These are phyloP conservation scores for Bryoglossum gracile DNA, from an alignment of 495 filamentous ascomycete species.

Conservation along the genomic window DNA sequence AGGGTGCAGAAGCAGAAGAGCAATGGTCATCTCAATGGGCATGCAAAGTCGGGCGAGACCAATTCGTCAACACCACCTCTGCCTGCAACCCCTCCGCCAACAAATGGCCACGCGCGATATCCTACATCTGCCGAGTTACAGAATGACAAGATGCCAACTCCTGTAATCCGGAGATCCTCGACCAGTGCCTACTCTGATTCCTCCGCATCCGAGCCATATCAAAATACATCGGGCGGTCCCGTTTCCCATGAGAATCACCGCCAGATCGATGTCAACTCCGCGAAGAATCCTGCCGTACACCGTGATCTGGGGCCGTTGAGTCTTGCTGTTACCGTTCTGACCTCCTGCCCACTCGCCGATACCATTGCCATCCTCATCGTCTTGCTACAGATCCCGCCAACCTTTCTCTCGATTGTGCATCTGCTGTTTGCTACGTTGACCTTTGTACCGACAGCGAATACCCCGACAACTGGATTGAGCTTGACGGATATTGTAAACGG, in stretches of 20 bases:
- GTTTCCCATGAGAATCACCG: slow-evolving; percentile 43
- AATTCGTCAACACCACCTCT: slow-evolving; percentile 29
- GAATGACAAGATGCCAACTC: slow-evolving; percentile 32
- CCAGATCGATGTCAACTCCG: slow-evolving; percentile 56
- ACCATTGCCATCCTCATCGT: slow-evolving; percentile 98
- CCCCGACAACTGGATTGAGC: slow-evolving; percentile 41
- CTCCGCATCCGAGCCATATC: slow-evolving; percentile 39
- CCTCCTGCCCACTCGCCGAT: slow-evolving; percentile 85
- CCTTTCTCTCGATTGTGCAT: slow-evolving; percentile 83
- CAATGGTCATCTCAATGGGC: slow-evolving; percentile 38
- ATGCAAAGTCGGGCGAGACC: slow-evolving; percentile 17
- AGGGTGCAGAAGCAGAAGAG: slow-evolving; percentile 53
- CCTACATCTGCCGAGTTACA: slow-evolving; percentile 27
- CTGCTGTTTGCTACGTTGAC: slow-evolving; percentile 89
- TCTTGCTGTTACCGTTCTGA: slow-evolving; percentile 76
- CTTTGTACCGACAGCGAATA: slow-evolving; percentile 71
- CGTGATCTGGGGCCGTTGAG: slow-evolving; percentile 58
- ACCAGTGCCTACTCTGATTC: slow-evolving; percentile 45
- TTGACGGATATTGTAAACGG: slow-evolving; percentile 68
- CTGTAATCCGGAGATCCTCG: slow-evolving; percentile 36
- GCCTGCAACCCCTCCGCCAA: slow-evolving; percentile 30
- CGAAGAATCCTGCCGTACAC: slow-evolving; percentile 59
- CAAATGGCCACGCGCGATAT: slow-evolving; percentile 28
- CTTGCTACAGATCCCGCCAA: slow-evolving; percentile 90
- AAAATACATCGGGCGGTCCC: slow-evolving; percentile 30